A percentile compares a stretch with the other conserved stretches of the same genome.
Conservation (phyloP, 805 yeast species). For the Wickerhamiella bombiphila region DNA sequence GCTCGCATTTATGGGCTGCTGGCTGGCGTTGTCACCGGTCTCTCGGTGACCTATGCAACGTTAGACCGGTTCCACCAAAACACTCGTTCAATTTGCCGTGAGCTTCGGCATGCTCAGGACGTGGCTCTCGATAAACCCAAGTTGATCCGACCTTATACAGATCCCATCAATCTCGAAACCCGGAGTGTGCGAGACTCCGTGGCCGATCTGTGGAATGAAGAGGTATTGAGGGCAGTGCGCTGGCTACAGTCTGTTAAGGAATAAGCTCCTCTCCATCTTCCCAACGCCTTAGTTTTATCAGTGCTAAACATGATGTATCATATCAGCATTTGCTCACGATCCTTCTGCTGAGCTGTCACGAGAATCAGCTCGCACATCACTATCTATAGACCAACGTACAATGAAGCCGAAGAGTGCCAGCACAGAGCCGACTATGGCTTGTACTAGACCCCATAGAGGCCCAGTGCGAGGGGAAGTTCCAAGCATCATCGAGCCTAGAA, state of each 20-base stretch:
- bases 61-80: conserved; percentile 39
- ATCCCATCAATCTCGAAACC: conserved; percentile 32
- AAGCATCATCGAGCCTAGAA: conserved; percentile 39
- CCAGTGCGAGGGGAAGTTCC: conserved; percentile 19
- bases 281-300: no score
- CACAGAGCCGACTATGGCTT: conserved; percentile 14
- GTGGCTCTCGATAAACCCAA: conserved; percentile 41
- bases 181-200: conserved; percentile 44
- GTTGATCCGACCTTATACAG: conserved; percentile 31
- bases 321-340: no score
- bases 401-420: conserved; percentile 16
- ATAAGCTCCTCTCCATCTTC: conserved; percentile 13
- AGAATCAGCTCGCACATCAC: conserved; percentile 8
- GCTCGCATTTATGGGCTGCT: conserved; percentile 42
- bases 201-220: conserved; percentile 70
- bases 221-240: conserved; percentile 46
- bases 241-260: conserved; percentile 34
- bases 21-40: conserved; percentile 49
- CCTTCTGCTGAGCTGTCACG: no score
- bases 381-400: conserved; percentile 15
- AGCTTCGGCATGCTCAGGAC: conserved; percentile 34
- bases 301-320: no score
- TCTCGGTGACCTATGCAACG: conserved; percentile 45
- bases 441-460: conserved; percentile 13
- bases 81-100: conserved; percentile 32